Evolutionary conservation across 805 yeast species (phyloP), one percentile per base, ranked within the genome.

Genomic region (Hyphopichia homilentoma): DNA sequence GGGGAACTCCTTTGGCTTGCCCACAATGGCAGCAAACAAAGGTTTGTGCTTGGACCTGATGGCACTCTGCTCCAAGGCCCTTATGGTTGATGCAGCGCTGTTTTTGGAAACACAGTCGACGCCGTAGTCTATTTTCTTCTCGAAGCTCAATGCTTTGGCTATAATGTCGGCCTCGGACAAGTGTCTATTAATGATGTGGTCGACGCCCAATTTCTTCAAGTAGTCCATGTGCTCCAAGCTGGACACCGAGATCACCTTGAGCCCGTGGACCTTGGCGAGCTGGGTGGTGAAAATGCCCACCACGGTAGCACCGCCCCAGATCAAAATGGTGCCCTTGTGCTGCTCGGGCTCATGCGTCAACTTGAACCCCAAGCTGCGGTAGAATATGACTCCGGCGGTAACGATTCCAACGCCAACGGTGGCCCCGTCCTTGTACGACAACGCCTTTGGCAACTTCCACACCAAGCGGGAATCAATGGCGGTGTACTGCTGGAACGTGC

Each of bases 251-350:
- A 69, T 49, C 16, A 69, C 68, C 15, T 53, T 57, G 24, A 68
- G 55, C 2, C 64, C 65, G 12, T 64, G 57, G 19, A 61, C 41
- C 32, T 51, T 65, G 1, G 73, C 70, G 22, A 69, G 38, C 41
- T 70, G 75, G 9, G 64, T 54, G 8, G 61, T 46, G 38, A 65
- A 68, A 5, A 67, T 47, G 0, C 74, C 75, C 25, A 70, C 73
- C 21, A 68, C 68, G 15, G 73, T 65, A 4, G 70, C 59, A 3
- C 71, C 75, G 22, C 75, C 75, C 75, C 75, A 70, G n/a, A 70
- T 52, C 5, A 66, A 34, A 8, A 65, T 32, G 21, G 54, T 44
- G 9, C 44, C 48, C 7, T 19, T 17, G 6, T 36, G 27, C 4
- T 16, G 25, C 11, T 26, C 16, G 7, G 21, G 3, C 7, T 25